These are phyloP conservation scores for Graphium sp. DNA, from an alignment of 2,329 filamentous ascomycete genomes.

Conservation along the genomic window DNA sequence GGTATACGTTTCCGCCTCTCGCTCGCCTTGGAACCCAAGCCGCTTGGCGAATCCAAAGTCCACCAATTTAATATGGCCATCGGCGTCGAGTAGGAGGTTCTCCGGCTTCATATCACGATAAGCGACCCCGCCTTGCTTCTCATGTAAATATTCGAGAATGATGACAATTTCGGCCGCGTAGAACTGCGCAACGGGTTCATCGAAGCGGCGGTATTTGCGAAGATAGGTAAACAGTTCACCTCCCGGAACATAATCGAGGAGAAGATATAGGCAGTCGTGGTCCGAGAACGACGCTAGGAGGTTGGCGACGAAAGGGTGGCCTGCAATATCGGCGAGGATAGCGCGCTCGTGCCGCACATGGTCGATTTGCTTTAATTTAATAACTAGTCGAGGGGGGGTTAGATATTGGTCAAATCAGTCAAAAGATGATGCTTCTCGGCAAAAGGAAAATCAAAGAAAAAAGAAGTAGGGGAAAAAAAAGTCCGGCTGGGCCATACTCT, in stretches of 20 bases:
- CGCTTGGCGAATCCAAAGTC: conserved; percentile 79
- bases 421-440: neutral
- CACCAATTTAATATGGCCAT: conserved; percentile 68
- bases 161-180: conserved; percentile 74
- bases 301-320: conserved; percentile 70
- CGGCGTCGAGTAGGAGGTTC: conserved; percentile 61
- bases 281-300: conserved; percentile 69
- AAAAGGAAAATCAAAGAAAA: neutral
- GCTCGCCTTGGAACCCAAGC: conserved; percentile 36
- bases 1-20: conserved; percentile 57
- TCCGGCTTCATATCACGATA: conserved; percentile 74
- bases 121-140: conserved; percentile 59
- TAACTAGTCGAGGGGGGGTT: conserved; percentile 24
- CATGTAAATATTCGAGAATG: conserved; percentile 66
- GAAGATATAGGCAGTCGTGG: conserved; percentile 62
- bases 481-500: conserved; percentile 16
- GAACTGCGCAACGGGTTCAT: conserved; percentile 62
- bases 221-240: conserved; percentile 77
- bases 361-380: conserved; percentile 73
- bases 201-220: conserved; percentile 60
- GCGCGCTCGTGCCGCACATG: conserved; percentile 73
- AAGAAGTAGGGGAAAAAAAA: conserved; percentile 5
- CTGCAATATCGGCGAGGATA: conserved; percentile 60
- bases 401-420: neutral
- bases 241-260: conserved; percentile 69